Evolutionary conservation across 148 eudicot species (phyloP).

Genomic region (Dianthus caryophyllus): DNA sequence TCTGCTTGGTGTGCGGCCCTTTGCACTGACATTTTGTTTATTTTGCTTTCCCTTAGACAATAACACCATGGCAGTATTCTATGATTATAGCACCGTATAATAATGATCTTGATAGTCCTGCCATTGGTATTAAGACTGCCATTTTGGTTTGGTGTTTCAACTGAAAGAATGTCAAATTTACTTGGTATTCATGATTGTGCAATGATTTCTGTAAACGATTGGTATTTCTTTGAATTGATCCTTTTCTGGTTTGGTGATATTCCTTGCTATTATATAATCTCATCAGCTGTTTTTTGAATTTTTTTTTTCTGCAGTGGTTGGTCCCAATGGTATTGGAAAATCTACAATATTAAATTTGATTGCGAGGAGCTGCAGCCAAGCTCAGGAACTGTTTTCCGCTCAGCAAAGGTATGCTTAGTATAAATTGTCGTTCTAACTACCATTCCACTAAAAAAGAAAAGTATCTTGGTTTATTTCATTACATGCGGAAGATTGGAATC

Average conservation of each 20-base stretch:
- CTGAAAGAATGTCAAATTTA: not conserved
- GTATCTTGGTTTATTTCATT: not conserved
- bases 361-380: conserved; percentile 96
- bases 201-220: not conserved
- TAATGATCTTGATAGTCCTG: too few species aligned
- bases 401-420: conserved; percentile 99
- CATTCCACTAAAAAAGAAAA: conserved; percentile 1
- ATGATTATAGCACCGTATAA: not conserved
- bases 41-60: not conserved
- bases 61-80: not conserved
- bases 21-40: not conserved
- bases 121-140: too few species aligned
- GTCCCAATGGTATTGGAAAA: too few species aligned
- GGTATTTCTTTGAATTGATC: conserved; percentile 3
- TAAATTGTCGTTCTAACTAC: too few species aligned
- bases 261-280: too few species aligned
- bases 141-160: not conserved
- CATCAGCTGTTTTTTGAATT: too few species aligned
- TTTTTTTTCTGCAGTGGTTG: too few species aligned
- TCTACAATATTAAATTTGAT: conserved; percentile 93
- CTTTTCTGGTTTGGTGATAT: not conserved
- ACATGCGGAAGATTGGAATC: not conserved
- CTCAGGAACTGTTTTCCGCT: conserved; percentile 97
- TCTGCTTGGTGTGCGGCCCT: too few species aligned
- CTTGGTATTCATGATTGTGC: not conserved